Conservation (phyloP, 2,329 filamentous ascomycete species). For the Sporothrix sp. region DNA sequence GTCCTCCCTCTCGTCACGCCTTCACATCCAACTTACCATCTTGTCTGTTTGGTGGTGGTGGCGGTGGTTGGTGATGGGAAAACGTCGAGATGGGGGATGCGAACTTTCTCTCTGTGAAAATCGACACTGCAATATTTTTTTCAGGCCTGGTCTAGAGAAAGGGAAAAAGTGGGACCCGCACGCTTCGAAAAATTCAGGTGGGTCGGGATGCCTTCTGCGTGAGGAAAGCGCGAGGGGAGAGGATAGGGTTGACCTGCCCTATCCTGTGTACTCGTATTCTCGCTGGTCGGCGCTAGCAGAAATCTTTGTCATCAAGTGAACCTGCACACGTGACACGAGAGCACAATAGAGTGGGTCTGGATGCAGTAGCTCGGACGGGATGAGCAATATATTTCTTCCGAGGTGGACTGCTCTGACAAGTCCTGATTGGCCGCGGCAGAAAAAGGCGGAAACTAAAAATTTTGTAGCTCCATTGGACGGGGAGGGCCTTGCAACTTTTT, state of each 20-base stretch:
- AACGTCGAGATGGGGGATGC: conserved; percentile 11
- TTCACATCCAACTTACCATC: conserved; percentile 18
- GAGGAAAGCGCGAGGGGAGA: neutral
- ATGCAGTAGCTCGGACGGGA: neutral
- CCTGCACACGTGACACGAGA: neutral
- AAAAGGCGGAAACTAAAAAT: conserved; percentile 14
- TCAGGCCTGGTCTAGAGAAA: conserved; percentile 8
- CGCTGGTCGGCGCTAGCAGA: neutral
- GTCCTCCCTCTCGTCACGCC: neutral
- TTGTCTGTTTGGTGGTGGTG: conserved; percentile 15
- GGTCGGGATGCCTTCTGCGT: conserved; percentile 4
- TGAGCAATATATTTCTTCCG: conserved; percentile 12
- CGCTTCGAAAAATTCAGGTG: conserved; percentile 9
- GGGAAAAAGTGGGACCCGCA: conserved; percentile 10
- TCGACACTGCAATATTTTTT: conserved; percentile 17
- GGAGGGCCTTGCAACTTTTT: conserved; percentile 10
- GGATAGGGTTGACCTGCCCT: conserved; percentile 19
- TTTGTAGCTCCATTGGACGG: conserved; percentile 12
- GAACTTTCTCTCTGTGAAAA: conserved; percentile 12
- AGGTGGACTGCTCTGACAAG: neutral
- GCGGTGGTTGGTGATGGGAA: conserved; percentile 11
- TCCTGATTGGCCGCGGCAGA: conserved; percentile 15
- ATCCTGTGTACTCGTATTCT: no score
- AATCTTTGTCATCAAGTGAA: conserved; percentile 7
- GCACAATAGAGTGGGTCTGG: neutral